phyloP scores from a whole-genome alignment of 2,329 filamentous ascomycete species.

The Xylaria sp. region DNA sequence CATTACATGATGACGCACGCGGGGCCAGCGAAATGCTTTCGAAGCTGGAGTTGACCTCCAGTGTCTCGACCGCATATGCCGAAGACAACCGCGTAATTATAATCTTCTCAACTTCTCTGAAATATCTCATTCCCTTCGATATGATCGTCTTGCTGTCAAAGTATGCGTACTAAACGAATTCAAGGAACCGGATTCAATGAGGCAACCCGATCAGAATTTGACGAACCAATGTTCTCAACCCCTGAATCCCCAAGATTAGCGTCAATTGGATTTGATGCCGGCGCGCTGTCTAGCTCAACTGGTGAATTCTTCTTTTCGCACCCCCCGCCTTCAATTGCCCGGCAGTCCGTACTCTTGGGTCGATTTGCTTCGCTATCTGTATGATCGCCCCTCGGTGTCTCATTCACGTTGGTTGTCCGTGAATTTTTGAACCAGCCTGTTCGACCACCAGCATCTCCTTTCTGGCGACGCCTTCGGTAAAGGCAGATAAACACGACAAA shows the following conservation, averaged over 20 bases:
- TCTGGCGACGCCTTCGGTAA: background rate
- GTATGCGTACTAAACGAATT: slow-evolving; percentile 4
- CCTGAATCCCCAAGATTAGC: background rate
- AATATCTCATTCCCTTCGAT: slow-evolving; percentile 4
- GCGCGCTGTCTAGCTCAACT: background rate
- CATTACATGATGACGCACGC: slow-evolving; percentile 45
- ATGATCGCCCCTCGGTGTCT: background rate
- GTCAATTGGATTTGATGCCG: background rate
- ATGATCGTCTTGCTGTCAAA: background rate
- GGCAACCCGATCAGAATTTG: background rate
- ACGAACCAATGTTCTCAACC: background rate
- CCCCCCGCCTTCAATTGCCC: background rate
- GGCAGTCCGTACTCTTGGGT: background rate
- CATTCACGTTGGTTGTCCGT: slow-evolving; percentile 4
- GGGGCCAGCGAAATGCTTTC: slow-evolving; percentile 45
- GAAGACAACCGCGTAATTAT: slow-evolving; percentile 56
- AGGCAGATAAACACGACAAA: background rate
- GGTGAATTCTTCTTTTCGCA: background rate
- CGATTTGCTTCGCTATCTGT: background rate
- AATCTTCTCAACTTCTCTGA: slow-evolving; percentile 65
- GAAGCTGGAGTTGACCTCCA: slow-evolving; percentile 18
- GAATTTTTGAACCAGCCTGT: background rate
- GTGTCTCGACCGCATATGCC: slow-evolving; percentile 37
- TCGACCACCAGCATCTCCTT: background rate
- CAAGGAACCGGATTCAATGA: background rate